A percentile compares a stretch with the other conserved stretches of the same genome.
These are phyloP conservation scores for Rosa hybrid DNA, from an alignment of 331 rosid genomes.

Conservation along the genomic window DNA sequence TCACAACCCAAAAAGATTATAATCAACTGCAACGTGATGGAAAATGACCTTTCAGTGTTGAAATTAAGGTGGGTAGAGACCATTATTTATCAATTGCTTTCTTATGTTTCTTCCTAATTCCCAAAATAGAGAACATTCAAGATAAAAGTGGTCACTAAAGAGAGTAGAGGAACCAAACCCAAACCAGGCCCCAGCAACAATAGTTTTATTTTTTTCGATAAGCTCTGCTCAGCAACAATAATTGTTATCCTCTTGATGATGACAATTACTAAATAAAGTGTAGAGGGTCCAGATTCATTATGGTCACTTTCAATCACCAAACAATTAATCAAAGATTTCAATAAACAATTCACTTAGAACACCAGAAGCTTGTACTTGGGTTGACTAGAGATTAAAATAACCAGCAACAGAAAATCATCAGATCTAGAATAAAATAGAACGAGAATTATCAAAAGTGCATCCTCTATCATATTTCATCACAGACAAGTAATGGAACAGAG, in stretches of 20 bases:
- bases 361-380: neutral
- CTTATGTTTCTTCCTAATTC: neutral
- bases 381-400: neutral
- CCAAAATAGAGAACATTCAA: neutral
- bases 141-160: neutral
- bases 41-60: neutral
- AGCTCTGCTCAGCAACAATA: no score
- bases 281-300: neutral
- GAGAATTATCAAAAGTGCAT: neutral
- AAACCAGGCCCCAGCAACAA: neutral
- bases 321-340: neutral
- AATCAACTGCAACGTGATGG: no score
- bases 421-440: neutral
- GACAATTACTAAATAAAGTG: constrained; percentile 10
- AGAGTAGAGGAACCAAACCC: neutral
- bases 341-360: neutral
- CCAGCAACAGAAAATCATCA: neutral
- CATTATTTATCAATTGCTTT: neutral
- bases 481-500: neutral
- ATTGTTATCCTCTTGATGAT: neutral
- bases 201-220: no score
- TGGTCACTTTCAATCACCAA: neutral
- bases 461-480: neutral
- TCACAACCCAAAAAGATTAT: no score
- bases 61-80: neutral